These are phyloP conservation scores for Trifolium repens DNA, from an alignment of 306 rosid species.

Conservation along the genomic window DNA sequence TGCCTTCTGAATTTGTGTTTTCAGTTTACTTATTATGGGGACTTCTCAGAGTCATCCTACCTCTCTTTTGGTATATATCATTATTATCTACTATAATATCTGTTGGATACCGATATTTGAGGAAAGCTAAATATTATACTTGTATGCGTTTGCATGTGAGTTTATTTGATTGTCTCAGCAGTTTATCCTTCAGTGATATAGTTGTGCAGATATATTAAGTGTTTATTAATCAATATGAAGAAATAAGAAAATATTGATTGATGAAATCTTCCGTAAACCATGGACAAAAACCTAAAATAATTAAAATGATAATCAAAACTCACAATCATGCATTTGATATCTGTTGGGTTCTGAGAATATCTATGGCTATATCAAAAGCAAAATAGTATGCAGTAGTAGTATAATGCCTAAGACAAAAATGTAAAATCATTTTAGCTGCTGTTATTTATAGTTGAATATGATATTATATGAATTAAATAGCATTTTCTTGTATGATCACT, in stretches of 20 bases:
- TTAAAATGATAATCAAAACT: constrained; percentile 21
- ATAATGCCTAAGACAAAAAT: constrained; percentile 7
- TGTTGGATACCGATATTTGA: constrained; percentile 28
- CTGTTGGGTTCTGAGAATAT: background rate
- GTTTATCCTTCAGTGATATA: constrained; percentile 2
- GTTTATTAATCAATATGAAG: constrained; percentile 9
- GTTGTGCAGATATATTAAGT: background rate
- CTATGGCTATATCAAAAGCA: constrained; percentile 10
- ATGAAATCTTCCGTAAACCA: constrained; percentile 14
- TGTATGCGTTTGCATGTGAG: constrained; percentile 4
- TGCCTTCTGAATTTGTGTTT: constrained; percentile 20
- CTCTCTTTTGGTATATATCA: constrained; percentile 11
- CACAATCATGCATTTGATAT: constrained; percentile 20
- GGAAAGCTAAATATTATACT: constrained; percentile 13
- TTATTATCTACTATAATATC: constrained; percentile 8
- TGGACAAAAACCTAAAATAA: constrained; percentile 3
- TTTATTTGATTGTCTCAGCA: constrained; percentile 3
- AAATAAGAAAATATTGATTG: background rate
- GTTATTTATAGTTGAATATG: constrained; percentile 5
- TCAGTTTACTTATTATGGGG: background rate
- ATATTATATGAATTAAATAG: constrained; percentile 14
- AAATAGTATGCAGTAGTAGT: constrained; percentile 5
- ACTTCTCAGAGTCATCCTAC: background rate
- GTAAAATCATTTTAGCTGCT: constrained; percentile 17
- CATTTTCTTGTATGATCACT: constrained; percentile 22